Base-by-base conservation (phyloP, 805 yeast species). In the Metschnikowia amazonensis region DNA sequence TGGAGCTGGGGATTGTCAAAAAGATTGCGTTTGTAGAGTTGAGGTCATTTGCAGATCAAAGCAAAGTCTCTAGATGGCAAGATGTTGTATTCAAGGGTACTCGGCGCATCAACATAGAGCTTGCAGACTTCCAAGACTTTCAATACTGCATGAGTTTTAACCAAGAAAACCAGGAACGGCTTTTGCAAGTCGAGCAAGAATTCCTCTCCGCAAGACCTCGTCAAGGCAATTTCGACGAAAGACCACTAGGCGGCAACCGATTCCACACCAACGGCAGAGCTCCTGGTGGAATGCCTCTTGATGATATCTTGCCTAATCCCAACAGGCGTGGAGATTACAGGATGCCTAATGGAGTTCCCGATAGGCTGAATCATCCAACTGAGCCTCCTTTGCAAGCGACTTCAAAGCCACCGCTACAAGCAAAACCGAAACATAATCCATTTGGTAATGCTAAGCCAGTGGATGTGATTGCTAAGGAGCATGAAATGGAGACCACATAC, bases 401-500 rank as follows among this genome's bases (percentile, higher is more conserved):
- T 13, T 9, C 33, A n/a, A 37, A 14, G 20, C 25, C 25, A 3
- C 32, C 41, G 18, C 33, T 37, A 27, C 32, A 37, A 37, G 18
- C 33, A 28, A 37, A 17, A 20, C 64, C 70, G 3, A 82, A 77
- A 55, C 51, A 76, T 0, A 86, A 81, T 59, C 94, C 95, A 4
- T 88, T 89, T 68, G 96, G 96, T 0, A 69, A 77, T 4, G 96
- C 96, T 1, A 86, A 80, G 64, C 96, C 96, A 1, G 92, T 88
- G 5, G 96, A 88, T 62, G 80, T 85, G 2, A 69, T 81, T 18
- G 72, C 86, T 21, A 81, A 78, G 52, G 80, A 79, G 53, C 66
- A 73, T 37, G 92, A 85, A 56, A 66, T 84, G 18, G 90, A 84
- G 3, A 3, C 25, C 6, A 16, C 35, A 20, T 39, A 39, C 11